Evolutionary conservation across 2,329 filamentous ascomycete species (phyloP).

Genomic region (Torrubiellomyces zombiae): DNA sequence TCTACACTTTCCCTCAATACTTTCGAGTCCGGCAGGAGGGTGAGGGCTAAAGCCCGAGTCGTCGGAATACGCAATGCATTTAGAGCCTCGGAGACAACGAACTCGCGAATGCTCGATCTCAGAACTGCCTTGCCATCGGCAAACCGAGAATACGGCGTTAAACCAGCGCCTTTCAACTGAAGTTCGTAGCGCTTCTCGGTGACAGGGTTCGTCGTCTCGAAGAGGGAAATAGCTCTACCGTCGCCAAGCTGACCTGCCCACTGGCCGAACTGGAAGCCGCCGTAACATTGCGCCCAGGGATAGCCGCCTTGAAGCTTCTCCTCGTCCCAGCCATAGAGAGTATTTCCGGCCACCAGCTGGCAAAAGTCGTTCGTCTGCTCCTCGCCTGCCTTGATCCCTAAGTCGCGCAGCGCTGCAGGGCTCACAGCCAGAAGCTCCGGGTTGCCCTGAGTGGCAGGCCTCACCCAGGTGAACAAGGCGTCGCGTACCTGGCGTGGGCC

Average conservation of each 20-base stretch:
- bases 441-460: constrained; percentile 54
- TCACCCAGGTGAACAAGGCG: constrained; percentile 80
- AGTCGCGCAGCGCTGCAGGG: constrained; percentile 56
- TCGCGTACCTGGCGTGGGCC: constrained; percentile 69
- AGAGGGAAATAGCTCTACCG: constrained; percentile 83
- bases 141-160: constrained; percentile 90
- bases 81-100: constrained; percentile 77
- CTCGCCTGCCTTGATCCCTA: constrained; percentile 58
- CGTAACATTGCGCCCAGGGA: constrained; percentile 97
- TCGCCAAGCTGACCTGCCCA: constrained; percentile 96
- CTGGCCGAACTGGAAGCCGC: constrained; percentile 62
- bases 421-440: constrained; percentile 74
- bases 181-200: constrained; percentile 69
- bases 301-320: constrained; percentile 55
- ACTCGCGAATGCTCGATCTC: constrained; percentile 84
- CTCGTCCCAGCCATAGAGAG: constrained; percentile 62
- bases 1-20: constrained; percentile 70
- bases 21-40: constrained; percentile 52
- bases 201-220: constrained; percentile 64
- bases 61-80: constrained; percentile 74
- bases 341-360: constrained; percentile 65
- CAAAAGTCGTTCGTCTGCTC: constrained; percentile 58
- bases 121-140: constrained; percentile 91
- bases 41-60: constrained; percentile 73
- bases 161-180: constrained; percentile 84